phyloP scores from a whole-genome alignment of 345 rosid species.

The Orychophragmus violaceus region DNA sequence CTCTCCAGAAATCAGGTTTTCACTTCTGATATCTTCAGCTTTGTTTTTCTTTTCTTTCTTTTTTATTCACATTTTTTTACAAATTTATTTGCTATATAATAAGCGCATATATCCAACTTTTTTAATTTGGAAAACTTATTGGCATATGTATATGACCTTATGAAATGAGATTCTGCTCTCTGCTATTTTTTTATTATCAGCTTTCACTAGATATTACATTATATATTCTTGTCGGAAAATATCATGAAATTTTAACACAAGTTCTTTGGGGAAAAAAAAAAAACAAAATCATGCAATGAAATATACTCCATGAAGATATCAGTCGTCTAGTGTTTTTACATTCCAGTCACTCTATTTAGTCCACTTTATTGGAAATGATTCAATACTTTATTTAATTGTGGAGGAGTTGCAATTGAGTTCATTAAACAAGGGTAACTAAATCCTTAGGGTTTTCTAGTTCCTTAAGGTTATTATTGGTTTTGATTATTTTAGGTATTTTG shows the following conservation, averaged over 20 bases:
- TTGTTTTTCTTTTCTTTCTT: not conserved
- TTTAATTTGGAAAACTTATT: not conserved
- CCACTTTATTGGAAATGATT: not conserved
- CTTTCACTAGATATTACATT: not conserved
- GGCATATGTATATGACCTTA: not conserved
- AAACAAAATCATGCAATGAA: not conserved
- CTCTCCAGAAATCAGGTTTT: conserved; percentile 78
- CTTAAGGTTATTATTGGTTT: not conserved
- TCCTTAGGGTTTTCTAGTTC: not conserved
- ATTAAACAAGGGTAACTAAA: not conserved
- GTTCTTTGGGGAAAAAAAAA: not conserved
- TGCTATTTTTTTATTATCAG: not conserved
- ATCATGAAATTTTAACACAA: not conserved
- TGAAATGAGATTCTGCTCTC: not conserved
- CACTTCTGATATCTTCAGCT: conserved; percentile 14
- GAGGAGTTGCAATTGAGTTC: not conserved
- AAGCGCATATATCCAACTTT: not conserved
- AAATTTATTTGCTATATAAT: not conserved
- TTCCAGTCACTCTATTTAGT: not conserved
- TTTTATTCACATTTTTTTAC: not conserved
- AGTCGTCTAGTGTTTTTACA: not conserved
- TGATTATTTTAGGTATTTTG: not conserved
- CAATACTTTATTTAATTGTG: too few relatives aligned
- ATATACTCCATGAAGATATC: not conserved
- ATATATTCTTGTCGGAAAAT: not conserved